These are phyloP conservation scores for Bryoerythrophyllum caledonicum DNA, from an alignment of 225 moss, liverwort and hornwort species.

Conservation along the genomic window DNA sequence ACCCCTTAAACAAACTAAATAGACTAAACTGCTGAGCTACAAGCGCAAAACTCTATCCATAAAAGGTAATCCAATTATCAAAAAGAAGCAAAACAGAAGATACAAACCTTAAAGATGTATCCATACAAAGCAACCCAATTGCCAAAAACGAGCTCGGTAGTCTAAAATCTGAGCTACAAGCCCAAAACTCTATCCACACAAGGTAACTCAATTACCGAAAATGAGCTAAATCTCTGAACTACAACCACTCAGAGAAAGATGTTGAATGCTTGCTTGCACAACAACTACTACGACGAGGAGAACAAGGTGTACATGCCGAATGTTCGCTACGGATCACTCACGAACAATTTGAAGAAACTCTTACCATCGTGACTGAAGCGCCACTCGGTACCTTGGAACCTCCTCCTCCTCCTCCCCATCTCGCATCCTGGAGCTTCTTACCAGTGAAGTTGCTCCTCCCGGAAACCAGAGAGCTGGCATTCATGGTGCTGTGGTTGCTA, in stretches of 20 bases:
- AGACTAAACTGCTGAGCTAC: background rate
- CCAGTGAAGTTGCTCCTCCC: background rate
- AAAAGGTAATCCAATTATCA: too few relatives aligned
- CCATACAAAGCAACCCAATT: background rate
- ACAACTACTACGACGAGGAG: too few relatives aligned
- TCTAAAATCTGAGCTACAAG: too few relatives aligned
- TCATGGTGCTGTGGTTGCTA: background rate
- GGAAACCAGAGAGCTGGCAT: background rate
- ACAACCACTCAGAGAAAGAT: too few relatives aligned
- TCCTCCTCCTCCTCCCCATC: slow-evolving; percentile 15
- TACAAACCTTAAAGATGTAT: too few relatives aligned
- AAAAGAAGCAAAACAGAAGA: background rate
- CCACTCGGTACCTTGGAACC: background rate
- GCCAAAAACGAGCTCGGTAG: too few relatives aligned
- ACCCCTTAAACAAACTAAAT: too few relatives aligned
- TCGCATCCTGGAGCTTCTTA: slow-evolving; percentile 1
- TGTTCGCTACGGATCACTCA: too few relatives aligned
- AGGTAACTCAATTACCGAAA: background rate
- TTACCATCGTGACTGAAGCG: slow-evolving; percentile 6
- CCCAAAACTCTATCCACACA: background rate
- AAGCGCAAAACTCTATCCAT: background rate
- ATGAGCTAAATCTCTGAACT: background rate
- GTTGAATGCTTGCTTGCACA: too few relatives aligned
- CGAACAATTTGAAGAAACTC: background rate
- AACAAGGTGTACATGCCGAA: too few relatives aligned